Conservation (phyloP, 169 alveolate genomes). For the Cryptosporidium ubiquitum region DNA sequence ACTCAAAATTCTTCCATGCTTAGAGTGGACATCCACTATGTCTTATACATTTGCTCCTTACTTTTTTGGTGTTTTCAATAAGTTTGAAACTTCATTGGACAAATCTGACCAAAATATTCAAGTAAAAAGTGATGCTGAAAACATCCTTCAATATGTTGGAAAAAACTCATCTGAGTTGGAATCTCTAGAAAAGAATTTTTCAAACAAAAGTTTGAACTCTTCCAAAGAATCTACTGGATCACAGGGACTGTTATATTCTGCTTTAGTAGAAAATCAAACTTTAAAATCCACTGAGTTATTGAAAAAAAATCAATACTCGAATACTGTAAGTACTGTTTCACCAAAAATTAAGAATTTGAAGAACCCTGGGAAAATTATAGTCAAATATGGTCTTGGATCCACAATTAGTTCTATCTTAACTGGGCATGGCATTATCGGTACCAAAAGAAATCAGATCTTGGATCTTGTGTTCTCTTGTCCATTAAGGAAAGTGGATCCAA, state of each 20-base stretch:
- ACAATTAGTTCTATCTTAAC: conserved; percentile 2
- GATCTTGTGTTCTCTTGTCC: conserved; percentile 69
- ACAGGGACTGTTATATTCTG: not conserved
- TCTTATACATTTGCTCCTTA: conserved; percentile 29
- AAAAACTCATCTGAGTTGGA: not conserved
- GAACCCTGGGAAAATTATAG: conserved; percentile 21
- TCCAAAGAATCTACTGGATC: not conserved
- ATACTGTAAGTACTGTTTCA: not conserved
- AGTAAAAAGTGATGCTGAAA: not conserved
- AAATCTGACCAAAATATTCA: not conserved
- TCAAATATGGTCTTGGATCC: conserved; percentile 27
- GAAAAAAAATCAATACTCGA: not conserved
- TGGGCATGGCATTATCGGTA: conserved; percentile 14
- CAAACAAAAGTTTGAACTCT: not conserved
- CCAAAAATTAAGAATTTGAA: not conserved
- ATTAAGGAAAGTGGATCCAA: conserved; percentile 56
- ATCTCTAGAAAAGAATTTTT: no score
- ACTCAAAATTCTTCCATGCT: conserved; percentile 34
- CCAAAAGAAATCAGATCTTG: conserved; percentile 55
- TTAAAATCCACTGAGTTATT: not conserved
- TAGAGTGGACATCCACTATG: conserved; percentile 51
- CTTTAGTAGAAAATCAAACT: not conserved
- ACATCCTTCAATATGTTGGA: not conserved
- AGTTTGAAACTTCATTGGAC: not conserved
- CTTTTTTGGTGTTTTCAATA: not conserved